Percentiles rank a stretch among this genome's conserved stretches.
These are phyloP conservation scores for Lentinula aciculospora DNA, from an alignment of 768 basidiomycete species.

Conservation along the genomic window DNA sequence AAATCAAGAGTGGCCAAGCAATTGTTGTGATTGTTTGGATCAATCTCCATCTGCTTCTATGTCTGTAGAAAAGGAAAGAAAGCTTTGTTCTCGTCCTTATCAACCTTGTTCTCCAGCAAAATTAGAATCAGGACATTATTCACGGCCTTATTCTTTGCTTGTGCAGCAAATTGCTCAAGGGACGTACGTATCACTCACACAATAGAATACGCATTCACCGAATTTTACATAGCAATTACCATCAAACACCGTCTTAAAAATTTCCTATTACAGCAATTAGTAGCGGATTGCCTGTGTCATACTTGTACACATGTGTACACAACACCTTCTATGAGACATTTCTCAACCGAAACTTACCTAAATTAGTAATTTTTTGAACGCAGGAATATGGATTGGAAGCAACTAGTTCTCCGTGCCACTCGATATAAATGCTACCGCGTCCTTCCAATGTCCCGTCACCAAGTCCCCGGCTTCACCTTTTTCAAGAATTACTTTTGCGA, in stretches of 20 bases:
- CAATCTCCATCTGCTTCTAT: too few relatives aligned
- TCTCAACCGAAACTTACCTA: not conserved
- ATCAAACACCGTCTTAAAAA: not conserved
- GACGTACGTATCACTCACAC: not conserved
- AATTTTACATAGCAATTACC: not conserved
- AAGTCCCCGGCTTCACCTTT: not conserved
- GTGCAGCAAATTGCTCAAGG: too few relatives aligned
- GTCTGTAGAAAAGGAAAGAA: too few relatives aligned
- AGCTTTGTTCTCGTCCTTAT: too few relatives aligned
- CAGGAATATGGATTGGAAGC: not conserved
- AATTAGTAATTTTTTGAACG: not conserved
- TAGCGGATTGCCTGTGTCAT: not conserved
- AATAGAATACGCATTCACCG: not conserved
- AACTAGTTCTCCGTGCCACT: not conserved
- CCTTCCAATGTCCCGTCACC: not conserved
- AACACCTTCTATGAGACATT: not conserved
- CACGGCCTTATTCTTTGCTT: too few relatives aligned
- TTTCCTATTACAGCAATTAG: not conserved
- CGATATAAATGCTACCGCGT: not conserved
- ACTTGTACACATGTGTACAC: not conserved
- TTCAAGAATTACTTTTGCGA: not conserved
- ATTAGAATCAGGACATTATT: too few relatives aligned
- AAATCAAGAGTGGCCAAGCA: too few relatives aligned
- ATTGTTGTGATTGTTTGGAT: too few relatives aligned
- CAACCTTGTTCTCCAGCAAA: not conserved